Evolutionary conservation across 345 rosid species (phyloP), one percentile per base, ranked within the genome.

Genomic region (Combretum micranthum): DNA sequence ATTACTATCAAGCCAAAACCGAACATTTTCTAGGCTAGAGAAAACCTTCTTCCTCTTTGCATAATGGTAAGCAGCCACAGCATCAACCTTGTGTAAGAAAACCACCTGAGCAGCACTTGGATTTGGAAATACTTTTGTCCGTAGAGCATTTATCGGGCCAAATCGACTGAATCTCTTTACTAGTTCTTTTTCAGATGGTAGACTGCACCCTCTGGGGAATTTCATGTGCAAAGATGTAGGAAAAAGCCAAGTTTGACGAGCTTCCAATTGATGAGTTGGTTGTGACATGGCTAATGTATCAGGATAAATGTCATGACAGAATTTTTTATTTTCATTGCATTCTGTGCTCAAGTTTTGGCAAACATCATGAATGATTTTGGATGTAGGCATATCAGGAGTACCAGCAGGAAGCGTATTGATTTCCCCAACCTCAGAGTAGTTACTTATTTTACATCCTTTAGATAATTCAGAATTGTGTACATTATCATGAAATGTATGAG

Each of bases 41-140:
- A 53, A 32, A 63, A 20, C 43, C 56, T 60, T 72, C 59, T 67
- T 72, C 71, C 62, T 63, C 66, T 66, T 72, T 4, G 65, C 65
- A 55, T 50, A 72, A 18, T 67, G 69, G 51, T 72, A 72, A 42
- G 76, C 76, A 26, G 56, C 62, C 15, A 43, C 47, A 0, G 69
- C 72, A 55, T 72, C 76, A 55, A 63, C 62, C 10, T 63, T 60
- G 52, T 63, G 26, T 7, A 59, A 51, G 55, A 67, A 72, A 9
- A 59, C 72, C 52, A 72, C 76, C 58, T 16, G 62, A 11, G 76
- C 72, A 25, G 72, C 55, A 42, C 66, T 53, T 43, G 60, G 11
- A 20, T 16, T 20, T 15, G 56, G 53, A 54, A 26, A 63, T 26
- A 72, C 61, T 56, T 63, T 55, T 43, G 72, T 72, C 19, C 57